These are phyloP conservation scores for Calocera viscosa DNA, from an alignment of 768 basidiomycete genomes.

Conservation along the genomic window DNA sequence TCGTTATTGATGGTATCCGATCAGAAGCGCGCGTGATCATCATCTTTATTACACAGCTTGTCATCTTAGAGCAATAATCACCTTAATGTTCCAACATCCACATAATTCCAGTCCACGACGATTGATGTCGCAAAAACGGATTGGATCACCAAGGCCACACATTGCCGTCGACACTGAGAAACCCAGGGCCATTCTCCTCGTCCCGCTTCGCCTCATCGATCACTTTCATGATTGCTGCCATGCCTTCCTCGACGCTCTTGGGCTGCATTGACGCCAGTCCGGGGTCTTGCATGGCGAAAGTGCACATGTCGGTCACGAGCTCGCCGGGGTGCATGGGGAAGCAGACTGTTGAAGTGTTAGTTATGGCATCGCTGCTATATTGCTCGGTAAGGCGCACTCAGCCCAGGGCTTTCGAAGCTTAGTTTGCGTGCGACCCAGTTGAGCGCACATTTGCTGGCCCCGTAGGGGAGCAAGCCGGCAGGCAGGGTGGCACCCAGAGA, in stretches of 20 bases:
- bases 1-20: no score
- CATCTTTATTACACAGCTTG: no score
- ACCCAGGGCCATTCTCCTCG: neutral
- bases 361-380: neutral
- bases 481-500: neutral
- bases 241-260: conserved; percentile 1
- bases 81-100: no score
- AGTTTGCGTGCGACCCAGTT: conserved; percentile 15
- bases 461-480: neutral
- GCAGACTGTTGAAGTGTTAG: neutral
- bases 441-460: conserved; percentile 15
- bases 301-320: neutral
- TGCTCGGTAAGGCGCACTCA: neutral
- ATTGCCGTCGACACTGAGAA: neutral
- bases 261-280: no score
- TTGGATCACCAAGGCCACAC: neutral
- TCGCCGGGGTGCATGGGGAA: neutral
- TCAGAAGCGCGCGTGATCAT: no score
- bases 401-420: neutral
- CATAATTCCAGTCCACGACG: no score
- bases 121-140: no score
- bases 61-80: no score
- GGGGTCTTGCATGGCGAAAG: no score
- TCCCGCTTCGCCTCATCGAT: conserved; percentile 1
- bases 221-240: neutral